Evolutionary conservation across 257 asterid species (phyloP), one percentile per base, ranked within the genome.

Genomic region (Primulina eburnea): DNA sequence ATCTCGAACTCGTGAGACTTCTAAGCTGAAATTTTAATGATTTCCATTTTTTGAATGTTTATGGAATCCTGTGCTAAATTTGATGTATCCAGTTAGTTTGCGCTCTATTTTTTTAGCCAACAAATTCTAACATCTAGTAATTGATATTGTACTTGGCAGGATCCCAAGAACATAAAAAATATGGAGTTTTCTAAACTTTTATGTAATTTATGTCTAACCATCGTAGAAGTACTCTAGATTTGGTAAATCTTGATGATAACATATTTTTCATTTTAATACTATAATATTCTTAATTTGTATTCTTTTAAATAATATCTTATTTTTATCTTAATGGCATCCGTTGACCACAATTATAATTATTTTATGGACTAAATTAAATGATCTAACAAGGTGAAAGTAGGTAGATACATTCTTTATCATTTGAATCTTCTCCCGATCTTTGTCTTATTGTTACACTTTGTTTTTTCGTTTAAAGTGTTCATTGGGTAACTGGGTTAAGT

Each of bases 381-480:
- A 24, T 24, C 26, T 24, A 24, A 24, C 26, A 24, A 24, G 66
- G 73, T 69, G 72, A 70, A 24, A 26, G 52, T 50, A 59, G 71
- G 64, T 73, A n/a, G 21, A 40, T 8, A 62, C 65, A 66, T 66
- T 50, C 58, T 43, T 47, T 68, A 21, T 38, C 67, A n/a, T n/a
- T 30, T 17, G 7, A 62, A 62, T 9, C 66, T 62, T 32, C n/a
- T 11, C 6, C n/a, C 4, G 53, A 43, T 43, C 20, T 47, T 47
- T 47, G 56, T 47, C 56, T 14, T 7, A 16, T 47, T 14, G 56
- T 47, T 47, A 4, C 20, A 4, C 56, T 47, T 14, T 43, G 2
- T 16, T 47, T 47, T 43, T 47, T 47, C 56, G 8, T 4, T 16
- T 3, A 14, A 14, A 47, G 8, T 47, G 56, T 16, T 5, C 8